phyloP scores from a whole-genome alignment of 352 stramenopile genomes.

The Phytophthora foliorum region DNA sequence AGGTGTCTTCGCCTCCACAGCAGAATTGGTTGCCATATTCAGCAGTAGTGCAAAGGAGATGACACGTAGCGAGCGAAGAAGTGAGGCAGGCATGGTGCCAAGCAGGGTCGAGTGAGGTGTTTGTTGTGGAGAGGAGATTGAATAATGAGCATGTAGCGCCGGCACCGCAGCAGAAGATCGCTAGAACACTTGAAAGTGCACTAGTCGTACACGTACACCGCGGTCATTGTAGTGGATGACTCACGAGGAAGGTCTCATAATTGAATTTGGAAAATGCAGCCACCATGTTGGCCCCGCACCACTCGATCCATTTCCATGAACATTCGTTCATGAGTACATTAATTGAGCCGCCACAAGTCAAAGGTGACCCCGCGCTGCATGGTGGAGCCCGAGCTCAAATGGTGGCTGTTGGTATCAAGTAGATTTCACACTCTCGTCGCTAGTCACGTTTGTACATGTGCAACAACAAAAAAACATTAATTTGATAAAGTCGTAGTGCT shows the following conservation, averaged over 20 bases:
- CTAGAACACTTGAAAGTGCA: no score
- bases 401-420: constrained; percentile 31
- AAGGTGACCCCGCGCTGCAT: constrained; percentile 10
- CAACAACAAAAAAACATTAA: neutral
- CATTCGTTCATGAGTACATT: constrained; percentile 1
- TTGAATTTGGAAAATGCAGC: constrained; percentile 29
- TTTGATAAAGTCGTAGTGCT: no score
- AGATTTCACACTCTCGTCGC: neutral
- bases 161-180: constrained; percentile 12
- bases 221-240: constrained; percentile 18
- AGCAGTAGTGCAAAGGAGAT: constrained; percentile 12
- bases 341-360: constrained; percentile 13
- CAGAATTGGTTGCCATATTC: neutral
- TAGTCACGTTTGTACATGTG: no score
- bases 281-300: constrained; percentile 16
- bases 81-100: constrained; percentile 1
- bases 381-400: neutral
- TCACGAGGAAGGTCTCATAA: constrained; percentile 18
- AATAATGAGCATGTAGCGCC: constrained; percentile 17
- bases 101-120: constrained; percentile 1
- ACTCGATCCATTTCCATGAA: constrained; percentile 20
- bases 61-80: constrained; percentile 13
- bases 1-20: constrained; percentile 13
- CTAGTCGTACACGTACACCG: no score
- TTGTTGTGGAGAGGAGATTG: constrained; percentile 22